Conservation (phyloP, 2,329 filamentous ascomycete genomes). For the Nothopassalora personata region DNA sequence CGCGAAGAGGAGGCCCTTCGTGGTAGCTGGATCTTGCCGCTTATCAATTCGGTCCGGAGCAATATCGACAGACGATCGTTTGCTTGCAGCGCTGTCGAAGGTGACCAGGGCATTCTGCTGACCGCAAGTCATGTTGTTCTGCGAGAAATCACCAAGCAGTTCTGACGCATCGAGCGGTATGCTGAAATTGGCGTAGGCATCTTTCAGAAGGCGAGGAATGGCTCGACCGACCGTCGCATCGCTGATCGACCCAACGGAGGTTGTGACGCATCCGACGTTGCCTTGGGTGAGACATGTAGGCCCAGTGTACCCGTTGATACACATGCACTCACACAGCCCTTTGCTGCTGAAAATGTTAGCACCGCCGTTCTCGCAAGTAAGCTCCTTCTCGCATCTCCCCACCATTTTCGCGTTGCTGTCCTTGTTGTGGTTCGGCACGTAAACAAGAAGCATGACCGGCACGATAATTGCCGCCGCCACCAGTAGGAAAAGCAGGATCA, state of each 20-base stretch:
- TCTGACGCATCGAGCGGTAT: constrained; percentile 65
- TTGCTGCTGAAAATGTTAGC: constrained; percentile 61
- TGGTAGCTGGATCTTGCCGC: constrained; percentile 16
- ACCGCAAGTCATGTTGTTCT: constrained; percentile 69
- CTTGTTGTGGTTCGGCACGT: constrained; percentile 48
- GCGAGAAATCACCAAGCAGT: constrained; percentile 71
- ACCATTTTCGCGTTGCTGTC: constrained; percentile 29
- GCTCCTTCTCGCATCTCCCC: constrained; percentile 54
- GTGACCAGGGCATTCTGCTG: constrained; percentile 84
- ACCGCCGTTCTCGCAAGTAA: constrained; percentile 74
- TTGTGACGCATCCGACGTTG: constrained; percentile 54
- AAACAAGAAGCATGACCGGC: constrained; percentile 58
- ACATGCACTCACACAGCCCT: constrained; percentile 73
- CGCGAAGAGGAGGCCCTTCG: constrained; percentile 32
- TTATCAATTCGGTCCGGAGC: not conserved
- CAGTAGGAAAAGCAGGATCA: constrained; percentile 63
- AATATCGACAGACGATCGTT: constrained; percentile 8
- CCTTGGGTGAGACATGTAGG: constrained; percentile 48
- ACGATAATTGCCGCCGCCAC: constrained; percentile 78
- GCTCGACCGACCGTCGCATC: constrained; percentile 78
- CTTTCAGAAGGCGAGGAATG: constrained; percentile 67
- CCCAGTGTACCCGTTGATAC: constrained; percentile 79
- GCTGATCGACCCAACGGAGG: constrained; percentile 39
- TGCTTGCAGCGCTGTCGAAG: constrained; percentile 56
- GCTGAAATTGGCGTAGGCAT: constrained; percentile 63